phyloP scores from a whole-genome alignment of 805 yeast species.

The Scheffersomyces stipitis region DNA sequence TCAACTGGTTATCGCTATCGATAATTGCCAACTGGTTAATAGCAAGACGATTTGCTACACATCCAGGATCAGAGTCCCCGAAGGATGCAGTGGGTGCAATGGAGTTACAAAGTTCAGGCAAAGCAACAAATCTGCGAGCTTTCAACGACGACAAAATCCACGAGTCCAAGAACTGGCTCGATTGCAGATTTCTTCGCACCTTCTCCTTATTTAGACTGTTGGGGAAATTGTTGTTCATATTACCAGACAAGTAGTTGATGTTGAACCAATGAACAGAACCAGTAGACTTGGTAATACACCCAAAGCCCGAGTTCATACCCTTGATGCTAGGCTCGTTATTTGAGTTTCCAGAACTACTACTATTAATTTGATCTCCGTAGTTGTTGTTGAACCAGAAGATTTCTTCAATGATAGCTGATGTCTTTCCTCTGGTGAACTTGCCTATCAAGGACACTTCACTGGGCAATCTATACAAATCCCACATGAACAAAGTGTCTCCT shows the following conservation, averaged over 20 bases:
- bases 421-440: conserved; percentile 61
- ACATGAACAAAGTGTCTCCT: conserved; percentile 63
- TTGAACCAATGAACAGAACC: conserved; percentile 68
- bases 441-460: conserved; percentile 54
- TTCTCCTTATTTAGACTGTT: conserved; percentile 12
- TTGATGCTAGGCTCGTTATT: conserved; percentile 4
- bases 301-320: conserved; percentile 43
- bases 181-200: conserved; percentile 1
- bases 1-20: conserved; percentile 30
- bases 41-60: conserved; percentile 4
- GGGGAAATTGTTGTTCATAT: conserved; percentile 28
- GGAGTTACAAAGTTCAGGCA: conserved; percentile 16
- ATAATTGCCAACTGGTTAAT: conserved; percentile 35
- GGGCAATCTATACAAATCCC: conserved; percentile 60
- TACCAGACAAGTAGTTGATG: conserved; percentile 39
- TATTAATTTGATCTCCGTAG: neutral
- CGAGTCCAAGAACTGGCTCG: conserved; percentile 28
- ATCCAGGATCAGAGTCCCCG: conserved; percentile 4
- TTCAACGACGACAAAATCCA: conserved; percentile 49
- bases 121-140: conserved; percentile 25
- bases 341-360: neutral
- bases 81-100: conserved; percentile 5
- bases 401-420: conserved; percentile 52
- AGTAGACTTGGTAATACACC: conserved; percentile 50
- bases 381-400: conserved; percentile 54